A percentile compares a stretch with the other conserved stretches of the same genome.
These are phyloP conservation scores for Xylaria sp. DNA, from an alignment of 2,329 filamentous ascomycete genomes.

Conservation along the genomic window DNA sequence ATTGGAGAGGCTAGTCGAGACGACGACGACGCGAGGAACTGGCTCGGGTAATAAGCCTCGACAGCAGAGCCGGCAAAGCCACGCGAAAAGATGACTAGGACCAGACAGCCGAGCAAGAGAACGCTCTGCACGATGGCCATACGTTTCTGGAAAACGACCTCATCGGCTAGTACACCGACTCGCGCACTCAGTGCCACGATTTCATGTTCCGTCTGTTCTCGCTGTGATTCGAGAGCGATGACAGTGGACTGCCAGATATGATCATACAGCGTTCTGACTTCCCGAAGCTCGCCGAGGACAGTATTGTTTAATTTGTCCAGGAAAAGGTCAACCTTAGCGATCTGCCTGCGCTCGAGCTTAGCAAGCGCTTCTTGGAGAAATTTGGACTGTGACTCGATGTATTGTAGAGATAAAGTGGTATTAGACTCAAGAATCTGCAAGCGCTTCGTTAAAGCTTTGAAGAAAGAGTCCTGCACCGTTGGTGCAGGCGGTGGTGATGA, in stretches of 20 bases:
- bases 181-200: constrained; percentile 83
- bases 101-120: constrained; percentile 85
- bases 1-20: constrained; percentile 44
- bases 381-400: constrained; percentile 95
- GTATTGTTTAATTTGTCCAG: constrained; percentile 87
- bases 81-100: constrained; percentile 83
- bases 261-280: constrained; percentile 87
- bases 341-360: constrained; percentile 86
- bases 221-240: constrained; percentile 88
- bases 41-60: constrained; percentile 49
- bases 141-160: constrained; percentile 86
- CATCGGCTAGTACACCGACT: constrained; percentile 90
- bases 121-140: constrained; percentile 94
- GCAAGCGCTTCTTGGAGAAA: constrained; percentile 88
- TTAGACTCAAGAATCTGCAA: constrained; percentile 92
- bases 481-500: constrained; percentile 69
- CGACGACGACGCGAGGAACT: constrained; percentile 42
- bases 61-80: constrained; percentile 52
- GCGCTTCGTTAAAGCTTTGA: constrained; percentile 95
- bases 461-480: constrained; percentile 96
- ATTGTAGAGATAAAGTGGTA: constrained; percentile 90
- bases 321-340: constrained; percentile 84
- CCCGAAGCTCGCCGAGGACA: constrained; percentile 81
- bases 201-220: constrained; percentile 84
- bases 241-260: constrained; percentile 97